Percentiles rank a stretch among this genome's conserved stretches.
Conservation (phyloP, 768 basidiomycete species). For the Amanita polypyramis region DNA sequence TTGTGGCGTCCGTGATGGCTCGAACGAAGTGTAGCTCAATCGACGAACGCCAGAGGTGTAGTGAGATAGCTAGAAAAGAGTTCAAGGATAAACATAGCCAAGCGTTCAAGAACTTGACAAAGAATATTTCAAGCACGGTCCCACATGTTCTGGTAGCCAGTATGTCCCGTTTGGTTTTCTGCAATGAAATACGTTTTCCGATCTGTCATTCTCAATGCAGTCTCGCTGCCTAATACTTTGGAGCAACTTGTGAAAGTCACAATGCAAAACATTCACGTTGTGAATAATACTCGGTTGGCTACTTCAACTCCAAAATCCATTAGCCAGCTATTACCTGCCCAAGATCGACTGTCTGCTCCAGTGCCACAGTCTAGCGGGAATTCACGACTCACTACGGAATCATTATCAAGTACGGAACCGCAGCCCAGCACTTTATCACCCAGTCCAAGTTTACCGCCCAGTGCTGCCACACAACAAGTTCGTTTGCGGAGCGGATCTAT, state of each 20-base stretch:
- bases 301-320: no score
- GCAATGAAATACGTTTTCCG: no score
- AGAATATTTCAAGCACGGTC: neutral
- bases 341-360: no score
- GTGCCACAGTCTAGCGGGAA: no score
- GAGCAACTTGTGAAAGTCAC: neutral
- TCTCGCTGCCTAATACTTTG: neutral
- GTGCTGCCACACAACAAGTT: no score
- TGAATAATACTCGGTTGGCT: no score
- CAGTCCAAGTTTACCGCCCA: no score
- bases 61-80: neutral
- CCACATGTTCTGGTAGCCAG: neutral
- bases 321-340: no score
- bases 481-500: no score
- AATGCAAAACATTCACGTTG: neutral
- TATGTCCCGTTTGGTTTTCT: neutral
- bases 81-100: neutral
- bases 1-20: conserved; percentile 6
- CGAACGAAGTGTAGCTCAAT: neutral
- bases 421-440: no score
- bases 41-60: neutral
- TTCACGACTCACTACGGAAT: no score
- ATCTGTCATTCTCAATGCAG: neutral
- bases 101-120: neutral
- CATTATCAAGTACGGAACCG: no score